phyloP scores from a whole-genome alignment of 1,284 basidiomycete species.

The Marasmius sp. region DNA sequence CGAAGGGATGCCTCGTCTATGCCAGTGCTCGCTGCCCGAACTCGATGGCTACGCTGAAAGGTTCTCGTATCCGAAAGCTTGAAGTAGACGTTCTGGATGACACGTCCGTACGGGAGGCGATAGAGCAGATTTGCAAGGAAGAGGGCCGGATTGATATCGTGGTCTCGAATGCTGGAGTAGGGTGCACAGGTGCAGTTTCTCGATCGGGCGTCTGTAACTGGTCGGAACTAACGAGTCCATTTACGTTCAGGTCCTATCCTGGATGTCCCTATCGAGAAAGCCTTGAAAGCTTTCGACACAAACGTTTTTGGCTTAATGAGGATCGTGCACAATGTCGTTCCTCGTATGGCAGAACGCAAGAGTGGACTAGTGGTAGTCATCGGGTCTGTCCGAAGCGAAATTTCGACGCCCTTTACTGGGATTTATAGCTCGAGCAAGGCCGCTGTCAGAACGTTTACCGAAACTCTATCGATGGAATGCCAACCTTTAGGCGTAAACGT shows the following conservation, averaged over 20 bases:
- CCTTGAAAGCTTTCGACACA: conserved; percentile 12
- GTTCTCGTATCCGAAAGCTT: conserved; percentile 15
- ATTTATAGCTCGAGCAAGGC: conserved; percentile 21
- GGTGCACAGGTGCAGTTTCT: conserved; percentile 9
- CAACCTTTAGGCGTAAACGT: conserved; percentile 17
- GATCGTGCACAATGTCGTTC: conserved; percentile 11
- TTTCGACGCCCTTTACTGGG: conserved; percentile 18
- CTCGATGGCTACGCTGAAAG: conserved; percentile 10
- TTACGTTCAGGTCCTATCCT: conserved; percentile 13
- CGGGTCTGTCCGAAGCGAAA: conserved; percentile 18
- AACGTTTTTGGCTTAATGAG: conserved; percentile 18
- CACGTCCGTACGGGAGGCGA: conserved; percentile 15
- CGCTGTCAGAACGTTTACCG: conserved; percentile 14
- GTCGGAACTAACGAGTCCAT: background rate
- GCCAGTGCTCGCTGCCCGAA: conserved; percentile 10
- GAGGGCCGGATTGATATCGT: conserved; percentile 19
- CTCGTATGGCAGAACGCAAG: conserved; percentile 16
- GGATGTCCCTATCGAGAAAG: conserved; percentile 15
- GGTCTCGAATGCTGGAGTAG: conserved; percentile 20
- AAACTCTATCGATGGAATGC: conserved; percentile 22
- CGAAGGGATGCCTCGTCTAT: conserved; percentile 13
- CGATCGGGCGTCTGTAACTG: background rate
- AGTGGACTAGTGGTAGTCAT: conserved; percentile 17
- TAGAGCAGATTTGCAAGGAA: conserved; percentile 14
- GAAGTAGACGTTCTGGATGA: conserved; percentile 21